phyloP scores from a whole-genome alignment of 805 yeast genomes.

The Kazachstania bromeliacearum region DNA sequence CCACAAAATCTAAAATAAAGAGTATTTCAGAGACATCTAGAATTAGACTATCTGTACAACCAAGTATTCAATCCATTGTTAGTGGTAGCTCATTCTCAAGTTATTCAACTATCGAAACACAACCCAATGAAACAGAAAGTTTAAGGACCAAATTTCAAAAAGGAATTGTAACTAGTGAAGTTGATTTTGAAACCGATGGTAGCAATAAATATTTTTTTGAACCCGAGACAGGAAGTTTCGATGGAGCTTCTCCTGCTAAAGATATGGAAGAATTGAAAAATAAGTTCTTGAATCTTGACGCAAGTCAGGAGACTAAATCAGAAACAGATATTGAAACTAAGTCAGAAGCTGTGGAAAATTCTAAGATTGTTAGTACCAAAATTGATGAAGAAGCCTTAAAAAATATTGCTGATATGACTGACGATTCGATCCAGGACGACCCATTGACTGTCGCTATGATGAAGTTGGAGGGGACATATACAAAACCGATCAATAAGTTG shows the following conservation, averaged over 20 bases:
- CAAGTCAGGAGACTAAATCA: not conserved
- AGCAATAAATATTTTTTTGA: conserved; percentile 23
- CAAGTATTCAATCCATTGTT: conserved; percentile 24
- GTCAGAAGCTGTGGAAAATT: not conserved
- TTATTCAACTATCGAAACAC: conserved; percentile 7
- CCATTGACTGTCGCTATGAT: conserved; percentile 66
- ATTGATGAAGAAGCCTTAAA: conserved; percentile 8
- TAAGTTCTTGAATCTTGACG: conserved; percentile 17
- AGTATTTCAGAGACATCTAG: not conserved
- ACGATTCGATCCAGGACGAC: conserved; percentile 55
- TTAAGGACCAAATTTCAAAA: conserved; percentile 11
- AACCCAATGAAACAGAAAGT: conserved; percentile 3
- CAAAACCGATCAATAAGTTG: conserved; percentile 6
- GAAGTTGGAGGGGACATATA: conserved; percentile 65
- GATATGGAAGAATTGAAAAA: conserved; percentile 25
- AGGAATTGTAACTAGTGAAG: not conserved
- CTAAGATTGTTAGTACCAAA: not conserved
- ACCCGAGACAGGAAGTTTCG: conserved; percentile 21
- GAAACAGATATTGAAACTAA: no score
- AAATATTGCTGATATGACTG: conserved; percentile 78
- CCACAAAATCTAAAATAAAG: conserved; percentile 4
- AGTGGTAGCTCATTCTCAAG: conserved; percentile 17
- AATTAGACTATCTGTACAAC: conserved; percentile 17
- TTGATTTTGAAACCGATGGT: conserved; percentile 2
- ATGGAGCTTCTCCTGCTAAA: conserved; percentile 27